phyloP scores from a whole-genome alignment of 306 rosid genomes.

The Malus fusca region DNA sequence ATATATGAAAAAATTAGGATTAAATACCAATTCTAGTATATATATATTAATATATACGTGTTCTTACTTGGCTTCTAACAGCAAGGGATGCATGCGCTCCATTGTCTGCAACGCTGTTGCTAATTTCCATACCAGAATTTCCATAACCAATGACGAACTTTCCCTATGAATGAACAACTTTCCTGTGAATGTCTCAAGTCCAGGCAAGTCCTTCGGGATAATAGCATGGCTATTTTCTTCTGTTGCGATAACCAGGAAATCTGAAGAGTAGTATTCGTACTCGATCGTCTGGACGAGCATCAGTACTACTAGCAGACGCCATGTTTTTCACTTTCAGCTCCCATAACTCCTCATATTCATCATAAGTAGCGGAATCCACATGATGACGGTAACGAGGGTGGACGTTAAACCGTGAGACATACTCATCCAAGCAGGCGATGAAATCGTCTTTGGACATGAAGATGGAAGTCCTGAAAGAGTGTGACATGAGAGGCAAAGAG shows the following conservation, averaged over 20 bases:
- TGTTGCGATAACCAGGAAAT: constrained; percentile 30
- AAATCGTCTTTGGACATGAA: constrained; percentile 26
- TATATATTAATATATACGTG: too few species aligned
- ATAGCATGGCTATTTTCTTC: constrained; percentile 31
- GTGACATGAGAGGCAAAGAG: constrained; percentile 22
- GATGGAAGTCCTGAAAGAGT: constrained; percentile 11
- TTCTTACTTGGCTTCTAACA: constrained; percentile 48
- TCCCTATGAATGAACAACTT: constrained; percentile 18
- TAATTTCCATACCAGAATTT: constrained; percentile 66
- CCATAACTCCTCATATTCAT: constrained; percentile 19
- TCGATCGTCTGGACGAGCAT: too few species aligned
- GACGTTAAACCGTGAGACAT: constrained; percentile 18
- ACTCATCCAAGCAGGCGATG: constrained; percentile 26
- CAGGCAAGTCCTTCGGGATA: constrained; percentile 19
- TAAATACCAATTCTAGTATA: too few species aligned
- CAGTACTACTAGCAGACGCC: background rate
- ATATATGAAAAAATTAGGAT: too few species aligned
- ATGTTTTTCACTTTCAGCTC: constrained; percentile 11
- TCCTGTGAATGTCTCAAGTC: constrained; percentile 29
- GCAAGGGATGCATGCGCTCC: constrained; percentile 44
- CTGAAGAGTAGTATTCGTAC: background rate
- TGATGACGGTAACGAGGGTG: constrained; percentile 18
- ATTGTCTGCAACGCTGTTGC: constrained; percentile 35
- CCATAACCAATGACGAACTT: constrained; percentile 54
- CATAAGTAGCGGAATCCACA: constrained; percentile 19